Evolutionary conservation across 768 basidiomycete genomes (phyloP).

Genomic region (Sporobolomyces roseus): DNA sequence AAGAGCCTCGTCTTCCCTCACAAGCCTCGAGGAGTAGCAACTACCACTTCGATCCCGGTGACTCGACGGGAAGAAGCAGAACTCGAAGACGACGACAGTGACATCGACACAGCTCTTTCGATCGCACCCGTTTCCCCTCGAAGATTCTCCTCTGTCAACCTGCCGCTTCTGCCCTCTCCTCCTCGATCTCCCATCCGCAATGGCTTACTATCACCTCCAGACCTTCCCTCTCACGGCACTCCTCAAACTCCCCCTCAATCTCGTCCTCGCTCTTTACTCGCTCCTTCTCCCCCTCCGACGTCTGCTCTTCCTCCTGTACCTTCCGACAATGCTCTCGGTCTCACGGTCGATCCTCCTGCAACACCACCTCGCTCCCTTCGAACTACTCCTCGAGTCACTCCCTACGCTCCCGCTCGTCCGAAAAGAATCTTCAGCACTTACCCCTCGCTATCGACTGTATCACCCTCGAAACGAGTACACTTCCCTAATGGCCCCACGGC

Average conservation of each 20-base stretch:
- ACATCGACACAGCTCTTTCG: neutral
- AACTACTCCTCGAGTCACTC: constrained; percentile 6
- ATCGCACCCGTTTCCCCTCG: constrained; percentile 3
- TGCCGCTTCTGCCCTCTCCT: neutral
- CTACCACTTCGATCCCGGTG: neutral
- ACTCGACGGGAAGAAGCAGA: neutral
- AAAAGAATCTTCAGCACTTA: constrained; percentile 9
- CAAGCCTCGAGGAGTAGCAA: constrained; percentile 2
- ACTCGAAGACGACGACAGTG: constrained; percentile 11
- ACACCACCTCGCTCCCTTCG: constrained; percentile 3
- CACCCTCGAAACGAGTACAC: constrained; percentile 5
- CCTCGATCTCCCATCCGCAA: constrained; percentile 5
- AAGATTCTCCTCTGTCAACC: neutral
- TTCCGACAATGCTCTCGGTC: constrained; percentile 7
- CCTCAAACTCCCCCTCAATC: constrained; percentile 14
- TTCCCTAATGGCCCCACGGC: constrained; percentile 10
- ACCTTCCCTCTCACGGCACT: neutral
- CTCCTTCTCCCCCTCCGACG: constrained; percentile 8
- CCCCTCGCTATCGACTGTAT: neutral
- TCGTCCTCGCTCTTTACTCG: constrained; percentile 5
- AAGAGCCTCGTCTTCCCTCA: constrained; percentile 12
- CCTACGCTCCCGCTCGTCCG: neutral
- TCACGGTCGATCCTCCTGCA: neutral
- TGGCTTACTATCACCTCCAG: constrained; percentile 11
- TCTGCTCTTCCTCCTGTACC: constrained; percentile 6